These are phyloP conservation scores for Lasiosphaeria hispida DNA, from an alignment of 495 filamentous ascomycete species.

Conservation along the genomic window DNA sequence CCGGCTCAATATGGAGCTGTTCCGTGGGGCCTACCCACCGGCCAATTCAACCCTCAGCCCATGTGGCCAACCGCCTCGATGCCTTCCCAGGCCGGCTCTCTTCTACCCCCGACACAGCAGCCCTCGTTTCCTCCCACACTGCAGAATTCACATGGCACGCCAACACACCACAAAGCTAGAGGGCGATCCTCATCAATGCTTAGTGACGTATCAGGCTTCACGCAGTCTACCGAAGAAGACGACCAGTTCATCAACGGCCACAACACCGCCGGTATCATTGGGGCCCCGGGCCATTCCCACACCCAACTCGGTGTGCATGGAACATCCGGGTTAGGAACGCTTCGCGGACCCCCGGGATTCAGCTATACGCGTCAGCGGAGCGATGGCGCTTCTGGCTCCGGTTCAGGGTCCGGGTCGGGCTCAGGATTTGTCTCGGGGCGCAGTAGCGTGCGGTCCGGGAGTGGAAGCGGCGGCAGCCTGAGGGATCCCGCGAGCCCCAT, in stretches of 20 bases:
- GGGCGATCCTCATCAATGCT: conserved; percentile 68
- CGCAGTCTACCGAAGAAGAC: conserved; percentile 52
- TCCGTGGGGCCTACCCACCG: conserved; percentile 21
- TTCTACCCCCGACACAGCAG: conserved; percentile 21
- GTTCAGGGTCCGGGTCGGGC: conserved; percentile 23
- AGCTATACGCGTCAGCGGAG: conserved; percentile 21
- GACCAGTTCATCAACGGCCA: conserved; percentile 14
- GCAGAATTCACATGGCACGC: conserved; percentile 19
- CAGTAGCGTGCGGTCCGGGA: conserved; percentile 39
- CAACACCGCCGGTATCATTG: conserved; percentile 1
- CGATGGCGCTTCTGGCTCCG: conserved; percentile 13
- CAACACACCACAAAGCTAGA: conserved; percentile 35
- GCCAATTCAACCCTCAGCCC: conserved; percentile 18
- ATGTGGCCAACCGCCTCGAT: conserved; percentile 31
- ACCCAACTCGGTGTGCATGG: conserved; percentile 6
- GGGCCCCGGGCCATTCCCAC: conserved; percentile 6
- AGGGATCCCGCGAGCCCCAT: conserved; percentile 30
- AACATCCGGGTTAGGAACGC: conserved; percentile 10
- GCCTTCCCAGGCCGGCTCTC: conserved; percentile 16
- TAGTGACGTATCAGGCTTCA: conserved; percentile 63
- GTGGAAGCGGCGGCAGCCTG: conserved; percentile 32
- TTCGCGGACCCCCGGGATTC: conserved; percentile 34
- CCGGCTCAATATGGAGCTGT: conserved; percentile 22
- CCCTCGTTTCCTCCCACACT: conserved; percentile 25
- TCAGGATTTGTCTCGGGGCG: conserved; percentile 30